Percentiles rank a stretch among this genome's conserved stretches.
Conservation (phyloP, 768 basidiomycete genomes). For the Hericium coralloides region DNA sequence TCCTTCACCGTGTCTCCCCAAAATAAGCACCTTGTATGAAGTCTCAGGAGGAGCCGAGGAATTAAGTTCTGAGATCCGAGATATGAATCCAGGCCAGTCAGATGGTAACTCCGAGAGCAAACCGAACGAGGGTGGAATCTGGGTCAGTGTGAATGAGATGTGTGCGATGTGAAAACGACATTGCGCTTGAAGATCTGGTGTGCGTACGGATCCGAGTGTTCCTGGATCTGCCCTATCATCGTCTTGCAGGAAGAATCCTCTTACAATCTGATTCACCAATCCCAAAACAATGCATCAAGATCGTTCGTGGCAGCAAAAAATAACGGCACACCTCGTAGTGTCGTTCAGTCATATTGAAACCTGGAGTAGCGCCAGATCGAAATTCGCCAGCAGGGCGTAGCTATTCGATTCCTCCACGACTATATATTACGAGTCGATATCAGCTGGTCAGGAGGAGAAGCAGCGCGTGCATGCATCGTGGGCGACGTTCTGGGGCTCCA, state of each 20-base stretch:
- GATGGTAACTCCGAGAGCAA: constrained; percentile 1
- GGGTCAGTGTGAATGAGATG: not conserved
- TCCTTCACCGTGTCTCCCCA: constrained; percentile 1
- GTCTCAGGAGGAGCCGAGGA: not conserved
- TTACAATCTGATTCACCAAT: constrained; percentile 1
- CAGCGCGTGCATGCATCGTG: no score
- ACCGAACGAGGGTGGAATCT: not conserved
- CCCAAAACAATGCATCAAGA: no score
- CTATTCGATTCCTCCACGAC: no score
- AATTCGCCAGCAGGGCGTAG: no score
- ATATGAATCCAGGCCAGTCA: constrained; percentile 1
- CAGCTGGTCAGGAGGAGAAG: no score
- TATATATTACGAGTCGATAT: no score
- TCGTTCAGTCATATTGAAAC: no score
- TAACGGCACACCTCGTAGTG: not conserved
- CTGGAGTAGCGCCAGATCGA: no score
- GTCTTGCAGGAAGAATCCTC: constrained; percentile 8
- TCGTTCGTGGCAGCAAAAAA: not conserved
- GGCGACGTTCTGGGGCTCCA: no score
- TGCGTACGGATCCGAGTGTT: constrained; percentile 7
- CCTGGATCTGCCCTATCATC: not conserved
- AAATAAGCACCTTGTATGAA: not conserved
- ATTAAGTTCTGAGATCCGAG: not conserved
- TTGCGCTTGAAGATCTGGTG: not conserved
- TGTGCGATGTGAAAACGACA: not conserved